Base-by-base conservation (phyloP, 164 flowering plant species). In the Tetracentron sinense region DNA sequence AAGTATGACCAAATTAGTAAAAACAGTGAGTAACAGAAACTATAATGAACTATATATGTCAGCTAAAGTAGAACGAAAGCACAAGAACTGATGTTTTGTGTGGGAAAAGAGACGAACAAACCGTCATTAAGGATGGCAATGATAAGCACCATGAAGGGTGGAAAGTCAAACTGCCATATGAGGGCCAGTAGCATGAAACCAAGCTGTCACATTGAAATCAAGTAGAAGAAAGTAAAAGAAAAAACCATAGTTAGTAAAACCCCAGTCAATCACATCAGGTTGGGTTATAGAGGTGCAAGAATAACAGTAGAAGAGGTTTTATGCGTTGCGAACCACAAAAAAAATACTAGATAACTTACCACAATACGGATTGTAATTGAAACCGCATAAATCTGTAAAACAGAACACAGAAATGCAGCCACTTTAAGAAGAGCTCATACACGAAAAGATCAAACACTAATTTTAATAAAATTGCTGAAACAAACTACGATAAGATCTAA, bases 71-170 rank as follows among this genome's bases (percentile, higher is more conserved):
- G 22, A 35, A 28, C 25, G 17, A 22, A 4, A 38, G 42, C 10
- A 38, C 3, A 25, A 25, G 38, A 42, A 12, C 44, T n/a, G n/a
- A 56, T 7, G 27, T 38, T 38, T 38, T 38, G 5, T 38, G 44
- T 8, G 44, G 14, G 8, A 10, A 38, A 16, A 27, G 25, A 22
- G 16, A 60, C 20, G 25, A 58, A 62, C 86, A 4, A 50, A 88
- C 97, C 96, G 68, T 91, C 97, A 75, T 91, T 91, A 25, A 89
- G 92, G 48, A 91, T 83, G 56, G 96, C 96, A 74, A 91, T 91
- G 70, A 89, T 80, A 25, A 89, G 92, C 68, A 91, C 96, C 97
- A 89, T 91, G 53, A 89, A 91, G 14, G 96, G 97, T 17, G 97
- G 94, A 62, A 91, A 91, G 74, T 91, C 90, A 67, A 87, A 92